Evolutionary conservation across 805 yeast species (phyloP), one percentile per base, ranked within the genome.

Genomic region (Cyberlindnera mrakii): DNA sequence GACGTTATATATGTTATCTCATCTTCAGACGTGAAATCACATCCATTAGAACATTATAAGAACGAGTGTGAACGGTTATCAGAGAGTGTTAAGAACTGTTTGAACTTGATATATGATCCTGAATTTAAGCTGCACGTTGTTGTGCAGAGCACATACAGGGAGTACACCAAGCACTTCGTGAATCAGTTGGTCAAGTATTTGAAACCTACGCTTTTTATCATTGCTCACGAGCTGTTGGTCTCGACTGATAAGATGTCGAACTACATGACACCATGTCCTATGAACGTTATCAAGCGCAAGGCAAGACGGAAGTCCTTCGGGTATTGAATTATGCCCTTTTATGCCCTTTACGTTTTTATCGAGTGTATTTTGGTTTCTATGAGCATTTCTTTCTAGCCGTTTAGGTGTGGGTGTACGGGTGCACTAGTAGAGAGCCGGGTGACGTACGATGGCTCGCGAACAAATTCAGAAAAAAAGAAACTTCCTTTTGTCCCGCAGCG

Each of bases 1-100:
- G 84, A 88, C 42, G 87, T 89, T 0, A 63, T 89, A 42, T 86
- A 85, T 58, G 76, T 87, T 17, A 40, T 58, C 20, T 75, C 77
- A 51, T 82, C 77, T 11, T 70, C 73, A 44, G 81, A 75, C 51
- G 70, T 66, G 45, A 67, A 66, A 33, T 64, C 61, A 18, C 37
- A 19, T 19, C 57, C 59, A 25, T 58, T 69, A 18, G 52, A 46
- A 0, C 46, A 41, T 16, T 49, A 42, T 34, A 33, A 50, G 37
- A 50, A 37, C 25, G 46, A 48, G 27, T 44, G 47, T 35, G 43
- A 51, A 6, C 40, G 41, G 30, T 17, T 52, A 17, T 43, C 46
- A 6, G 49, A 42, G 6, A n/a, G 40, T 6, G 38, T 54, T 3
- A 18, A 17, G n/a, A 47, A 42, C 7, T 48, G 40, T 30, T 16